Evolutionary conservation across 768 basidiomycete genomes (phyloP).

Genomic region (Xanthoconium stramineum): DNA sequence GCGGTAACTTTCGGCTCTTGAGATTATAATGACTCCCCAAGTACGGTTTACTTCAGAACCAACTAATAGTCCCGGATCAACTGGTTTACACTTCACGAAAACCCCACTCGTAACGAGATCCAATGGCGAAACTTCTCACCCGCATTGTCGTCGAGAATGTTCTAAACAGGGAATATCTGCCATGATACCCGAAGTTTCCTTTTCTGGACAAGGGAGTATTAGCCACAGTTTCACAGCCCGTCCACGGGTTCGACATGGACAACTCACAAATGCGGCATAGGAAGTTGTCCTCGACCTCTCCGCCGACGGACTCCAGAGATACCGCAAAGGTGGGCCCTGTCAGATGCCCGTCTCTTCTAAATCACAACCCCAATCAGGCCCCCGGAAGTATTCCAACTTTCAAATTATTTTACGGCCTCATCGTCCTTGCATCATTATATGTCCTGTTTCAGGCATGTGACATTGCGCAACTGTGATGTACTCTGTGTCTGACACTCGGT

Average conservation of each 20-base stretch:
- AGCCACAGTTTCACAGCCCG: background rate
- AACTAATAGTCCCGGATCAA: no score
- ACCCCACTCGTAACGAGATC: background rate
- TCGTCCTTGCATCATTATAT: constrained; percentile 7
- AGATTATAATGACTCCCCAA: no score
- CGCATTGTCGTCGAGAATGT: background rate
- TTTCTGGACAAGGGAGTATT: constrained; percentile 3
- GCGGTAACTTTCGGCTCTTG: no score
- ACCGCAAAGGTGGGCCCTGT: constrained; percentile 6
- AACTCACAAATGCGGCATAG: constrained; percentile 21
- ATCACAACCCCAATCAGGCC: constrained; percentile 3
- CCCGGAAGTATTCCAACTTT: background rate
- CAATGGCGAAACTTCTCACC: constrained; percentile 10
- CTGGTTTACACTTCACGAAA: background rate
- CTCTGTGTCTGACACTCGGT: background rate
- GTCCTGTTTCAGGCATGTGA: constrained; percentile 21
- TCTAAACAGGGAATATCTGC: constrained; percentile 4
- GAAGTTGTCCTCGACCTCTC: constrained; percentile 3
- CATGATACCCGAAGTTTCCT: constrained; percentile 7
- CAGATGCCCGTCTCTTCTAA: background rate
- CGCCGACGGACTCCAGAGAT: background rate
- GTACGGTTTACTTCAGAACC: no score
- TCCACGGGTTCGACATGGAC: background rate
- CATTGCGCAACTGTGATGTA: background rate
- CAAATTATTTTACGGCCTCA: constrained; percentile 10